phyloP scores from a whole-genome alignment of 768 basidiomycete genomes.

The Scleroderma citrinum region DNA sequence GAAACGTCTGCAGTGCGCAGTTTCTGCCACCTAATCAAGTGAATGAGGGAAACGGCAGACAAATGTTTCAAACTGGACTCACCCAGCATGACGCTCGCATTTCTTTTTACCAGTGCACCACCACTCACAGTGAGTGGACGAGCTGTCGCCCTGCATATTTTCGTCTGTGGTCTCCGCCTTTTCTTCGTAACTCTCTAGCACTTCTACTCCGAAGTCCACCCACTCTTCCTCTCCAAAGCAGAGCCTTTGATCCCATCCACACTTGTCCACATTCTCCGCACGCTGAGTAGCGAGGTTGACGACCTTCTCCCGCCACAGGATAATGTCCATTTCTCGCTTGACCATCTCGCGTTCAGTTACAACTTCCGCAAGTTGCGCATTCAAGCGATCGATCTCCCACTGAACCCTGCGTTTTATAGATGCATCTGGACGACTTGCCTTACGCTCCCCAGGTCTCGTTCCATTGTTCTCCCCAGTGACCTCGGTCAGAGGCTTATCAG shows the following conservation, averaged over 20 bases:
- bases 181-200: conserved; percentile 65
- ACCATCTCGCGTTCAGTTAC: conserved; percentile 57
- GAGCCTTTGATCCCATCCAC: conserved; percentile 87
- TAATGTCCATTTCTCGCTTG: conserved; percentile 63
- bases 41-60: conserved; percentile 4
- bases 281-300: conserved; percentile 63
- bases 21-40: conserved; percentile 62
- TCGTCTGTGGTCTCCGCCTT: conserved; percentile 29
- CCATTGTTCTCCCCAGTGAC: conserved; percentile 9
- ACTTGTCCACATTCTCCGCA: conserved; percentile 58
- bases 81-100: conserved; percentile 80
- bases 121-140: conserved; percentile 47
- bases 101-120: conserved; percentile 75
- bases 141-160: conserved; percentile 33
- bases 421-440: conserved; percentile 19
- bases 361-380: conserved; percentile 48
- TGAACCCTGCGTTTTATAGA: conserved; percentile 43
- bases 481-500: conserved; percentile 18
- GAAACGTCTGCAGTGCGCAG: conserved; percentile 66
- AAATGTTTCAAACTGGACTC: conserved; percentile 13
- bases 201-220: conserved; percentile 58
- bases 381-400: conserved; percentile 53
- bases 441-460: conserved; percentile 1
- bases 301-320: conserved; percentile 65
- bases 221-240: conserved; percentile 81